phyloP scores from a whole-genome alignment of 2,329 filamentous ascomycete genomes.

The Neofusicoccum kwambonambiense region DNA sequence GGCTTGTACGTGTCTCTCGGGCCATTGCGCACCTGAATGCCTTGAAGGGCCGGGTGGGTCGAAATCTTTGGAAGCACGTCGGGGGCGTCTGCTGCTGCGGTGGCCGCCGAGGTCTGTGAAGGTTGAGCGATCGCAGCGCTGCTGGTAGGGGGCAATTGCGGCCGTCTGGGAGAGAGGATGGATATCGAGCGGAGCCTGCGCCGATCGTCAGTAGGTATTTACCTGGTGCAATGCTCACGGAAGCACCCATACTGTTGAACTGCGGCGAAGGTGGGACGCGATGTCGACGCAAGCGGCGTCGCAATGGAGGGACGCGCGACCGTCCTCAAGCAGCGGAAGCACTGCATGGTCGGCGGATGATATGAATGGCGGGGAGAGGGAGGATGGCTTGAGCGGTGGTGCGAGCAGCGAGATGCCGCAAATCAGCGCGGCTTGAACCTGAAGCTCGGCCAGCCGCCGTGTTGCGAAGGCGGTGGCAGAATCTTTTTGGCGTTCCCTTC shows the following conservation, averaged over 20 bases:
- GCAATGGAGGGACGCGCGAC: slow-evolving; percentile 22
- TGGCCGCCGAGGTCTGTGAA: background rate
- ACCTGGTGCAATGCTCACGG: background rate
- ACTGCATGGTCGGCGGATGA: slow-evolving; percentile 29
- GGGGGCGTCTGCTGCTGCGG: slow-evolving; percentile 22
- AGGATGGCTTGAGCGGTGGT: background rate
- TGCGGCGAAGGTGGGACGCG: slow-evolving; percentile 23
- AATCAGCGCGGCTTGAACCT: background rate
- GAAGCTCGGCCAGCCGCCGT: background rate
- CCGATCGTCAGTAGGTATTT: background rate
- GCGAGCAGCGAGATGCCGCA: background rate
- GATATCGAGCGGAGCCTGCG: slow-evolving; percentile 24
- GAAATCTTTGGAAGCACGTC: slow-evolving; percentile 38
- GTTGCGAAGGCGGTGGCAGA: slow-evolving; percentile 16
- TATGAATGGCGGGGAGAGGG: background rate
- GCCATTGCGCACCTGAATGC: slow-evolving; percentile 45
- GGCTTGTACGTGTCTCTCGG: slow-evolving; percentile 59
- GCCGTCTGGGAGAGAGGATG: slow-evolving; percentile 21
- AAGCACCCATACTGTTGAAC: slow-evolving; percentile 22
- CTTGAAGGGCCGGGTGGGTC: slow-evolving; percentile 35
- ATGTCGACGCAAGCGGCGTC: slow-evolving; percentile 18
- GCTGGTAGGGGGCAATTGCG: slow-evolving; percentile 21
- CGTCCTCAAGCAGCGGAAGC: slow-evolving; percentile 31
- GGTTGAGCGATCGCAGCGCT: slow-evolving; percentile 18
- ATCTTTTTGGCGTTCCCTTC: slow-evolving; percentile 1